These are phyloP conservation scores for Dactylorhiza incarnata DNA, from an alignment of 106 monocot genomes.

Conservation along the genomic window DNA sequence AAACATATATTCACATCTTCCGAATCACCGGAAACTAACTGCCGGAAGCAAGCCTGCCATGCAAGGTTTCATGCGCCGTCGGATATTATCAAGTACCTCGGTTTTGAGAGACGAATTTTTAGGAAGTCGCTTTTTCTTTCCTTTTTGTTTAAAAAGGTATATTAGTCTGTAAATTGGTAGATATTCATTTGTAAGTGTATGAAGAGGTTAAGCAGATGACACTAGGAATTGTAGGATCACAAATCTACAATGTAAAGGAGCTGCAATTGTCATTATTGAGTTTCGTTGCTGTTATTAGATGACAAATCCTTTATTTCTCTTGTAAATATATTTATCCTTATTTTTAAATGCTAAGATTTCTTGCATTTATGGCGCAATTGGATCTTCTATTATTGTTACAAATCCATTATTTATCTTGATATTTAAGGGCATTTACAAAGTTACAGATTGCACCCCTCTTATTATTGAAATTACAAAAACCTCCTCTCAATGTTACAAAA, in stretches of 20 bases:
- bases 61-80: not conserved
- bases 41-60: not conserved
- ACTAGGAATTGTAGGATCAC: not conserved
- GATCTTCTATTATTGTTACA: no score
- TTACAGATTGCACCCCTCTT: no score
- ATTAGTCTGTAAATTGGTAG: not conserved
- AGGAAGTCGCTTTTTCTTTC: not conserved
- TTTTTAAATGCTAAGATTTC: no score
- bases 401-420: no score
- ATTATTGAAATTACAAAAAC: no score
- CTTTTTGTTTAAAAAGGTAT: not conserved
- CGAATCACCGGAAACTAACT: not conserved
- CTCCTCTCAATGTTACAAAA: no score
- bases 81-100: not conserved
- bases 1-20: not conserved
- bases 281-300: not conserved
- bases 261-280: no score
- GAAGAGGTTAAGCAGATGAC: not conserved
- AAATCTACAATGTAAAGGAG: no score
- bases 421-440: no score
- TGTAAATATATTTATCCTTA: no score
- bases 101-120: not conserved
- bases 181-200: constrained; percentile 1
- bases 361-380: no score
- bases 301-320: not conserved